These are phyloP conservation scores for Venturiaceae sp. DNA, from an alignment of 2,329 filamentous ascomycete species.

Conservation along the genomic window DNA sequence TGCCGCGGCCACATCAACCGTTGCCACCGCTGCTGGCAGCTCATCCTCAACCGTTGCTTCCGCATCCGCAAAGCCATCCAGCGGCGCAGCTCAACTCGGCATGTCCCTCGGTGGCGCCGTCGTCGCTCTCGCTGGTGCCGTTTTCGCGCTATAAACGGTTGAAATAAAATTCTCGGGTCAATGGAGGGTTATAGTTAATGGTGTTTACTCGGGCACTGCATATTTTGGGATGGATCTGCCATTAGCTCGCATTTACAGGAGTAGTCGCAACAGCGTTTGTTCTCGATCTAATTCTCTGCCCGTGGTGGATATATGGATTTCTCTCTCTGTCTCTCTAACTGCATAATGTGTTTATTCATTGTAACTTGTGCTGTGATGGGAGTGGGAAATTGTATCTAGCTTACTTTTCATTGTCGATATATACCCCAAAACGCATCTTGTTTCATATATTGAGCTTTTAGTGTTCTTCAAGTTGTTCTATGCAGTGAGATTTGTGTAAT, in stretches of 20 bases:
- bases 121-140: constrained; percentile 1
- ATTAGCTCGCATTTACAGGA: background rate
- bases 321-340: background rate
- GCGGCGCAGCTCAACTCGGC: background rate
- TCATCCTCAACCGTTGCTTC: background rate
- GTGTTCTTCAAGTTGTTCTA: background rate
- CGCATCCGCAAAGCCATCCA: background rate
- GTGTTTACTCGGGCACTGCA: too few relatives aligned
- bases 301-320: background rate
- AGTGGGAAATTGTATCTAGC: background rate
- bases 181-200: background rate
- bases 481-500: background rate
- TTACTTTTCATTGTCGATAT: background rate
- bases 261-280: background rate
- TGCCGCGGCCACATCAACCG: background rate
- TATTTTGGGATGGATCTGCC: background rate
- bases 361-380: background rate
- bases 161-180: background rate
- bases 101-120: constrained; percentile 3
- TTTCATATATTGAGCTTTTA: background rate
- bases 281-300: background rate
- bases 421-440: background rate
- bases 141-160: background rate
- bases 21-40: background rate
- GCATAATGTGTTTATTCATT: background rate